Evolutionary conservation across 2,329 filamentous ascomycete species (phyloP).

Genomic region (Lasiodiplodia sp.): DNA sequence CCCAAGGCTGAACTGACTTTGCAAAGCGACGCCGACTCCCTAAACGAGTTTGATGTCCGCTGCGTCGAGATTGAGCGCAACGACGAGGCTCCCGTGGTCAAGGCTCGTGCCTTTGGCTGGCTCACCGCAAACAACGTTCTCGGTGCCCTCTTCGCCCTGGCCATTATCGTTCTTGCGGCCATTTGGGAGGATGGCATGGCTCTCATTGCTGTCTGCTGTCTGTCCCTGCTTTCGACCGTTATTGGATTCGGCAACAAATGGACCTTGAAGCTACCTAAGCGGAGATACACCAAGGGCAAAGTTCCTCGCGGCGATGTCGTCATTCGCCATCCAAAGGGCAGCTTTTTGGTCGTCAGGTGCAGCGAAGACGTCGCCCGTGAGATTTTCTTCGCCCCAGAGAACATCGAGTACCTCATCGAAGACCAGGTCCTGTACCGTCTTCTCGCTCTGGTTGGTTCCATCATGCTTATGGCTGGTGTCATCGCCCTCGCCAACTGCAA

Average conservation of each 20-base stretch:
- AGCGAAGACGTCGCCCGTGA: constrained; percentile 59
- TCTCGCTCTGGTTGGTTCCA: constrained; percentile 57
- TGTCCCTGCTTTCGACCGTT: constrained; percentile 58
- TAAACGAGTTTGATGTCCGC: constrained; percentile 49
- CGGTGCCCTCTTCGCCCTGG: constrained; percentile 52
- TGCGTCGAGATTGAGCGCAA: constrained; percentile 49
- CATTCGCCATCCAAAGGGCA: constrained; percentile 60
- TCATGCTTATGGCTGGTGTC: constrained; percentile 61
- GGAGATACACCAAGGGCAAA: constrained; percentile 40
- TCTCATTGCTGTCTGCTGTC: constrained; percentile 54
- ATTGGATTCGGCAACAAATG: constrained; percentile 60
- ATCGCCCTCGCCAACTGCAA: constrained; percentile 59
- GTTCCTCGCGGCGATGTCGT: constrained; percentile 55
- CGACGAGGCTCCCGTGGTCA: constrained; percentile 43
- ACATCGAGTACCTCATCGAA: constrained; percentile 55
- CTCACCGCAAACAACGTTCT: constrained; percentile 55
- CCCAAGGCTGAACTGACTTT: constrained; percentile 17
- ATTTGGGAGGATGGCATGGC: constrained; percentile 58
- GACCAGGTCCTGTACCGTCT: constrained; percentile 52
- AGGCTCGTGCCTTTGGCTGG: constrained; percentile 54
- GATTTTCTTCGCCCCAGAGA: constrained; percentile 60
- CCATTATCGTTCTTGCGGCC: constrained; percentile 55
- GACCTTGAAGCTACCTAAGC: constrained; percentile 52
- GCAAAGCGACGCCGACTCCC: constrained; percentile 44
- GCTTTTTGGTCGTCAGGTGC: constrained; percentile 58